Evolutionary conservation across 2,329 filamentous ascomycete species (phyloP).

Genomic region (Keithomyces neogunnii): DNA sequence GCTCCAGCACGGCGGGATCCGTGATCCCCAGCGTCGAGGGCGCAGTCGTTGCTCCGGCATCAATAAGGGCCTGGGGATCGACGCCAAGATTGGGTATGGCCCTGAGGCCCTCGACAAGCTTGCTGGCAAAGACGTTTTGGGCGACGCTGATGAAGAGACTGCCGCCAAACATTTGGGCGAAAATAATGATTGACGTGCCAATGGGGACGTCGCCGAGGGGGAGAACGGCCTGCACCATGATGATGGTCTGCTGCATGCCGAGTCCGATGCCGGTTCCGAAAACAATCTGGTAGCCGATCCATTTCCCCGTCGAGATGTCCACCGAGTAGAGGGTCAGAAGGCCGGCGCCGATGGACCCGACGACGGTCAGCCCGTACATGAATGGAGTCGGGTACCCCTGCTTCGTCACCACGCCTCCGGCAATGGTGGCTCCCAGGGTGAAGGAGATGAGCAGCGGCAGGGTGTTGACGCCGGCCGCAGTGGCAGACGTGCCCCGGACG

Average conservation of each 20-base stretch:
- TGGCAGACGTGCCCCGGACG: conserved; percentile 30
- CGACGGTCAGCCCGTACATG: conserved; percentile 27
- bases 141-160: conserved; percentile 39
- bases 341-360: conserved; percentile 28
- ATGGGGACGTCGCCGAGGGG: conserved; percentile 18
- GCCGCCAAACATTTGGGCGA: conserved; percentile 29
- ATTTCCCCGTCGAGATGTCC: conserved; percentile 24
- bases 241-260: conserved; percentile 29
- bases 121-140: conserved; percentile 41
- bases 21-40: too few relatives aligned
- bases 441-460: conserved; percentile 30
- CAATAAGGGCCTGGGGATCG: conserved; percentile 22
- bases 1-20: too few relatives aligned
- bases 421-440: conserved; percentile 16
- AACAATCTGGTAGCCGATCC: conserved; percentile 37
- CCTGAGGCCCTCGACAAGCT: conserved; percentile 29
- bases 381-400: conserved; percentile 37
- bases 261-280: conserved; percentile 30
- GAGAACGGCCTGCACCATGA: conserved; percentile 27
- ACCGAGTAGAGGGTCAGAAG: conserved; percentile 32
- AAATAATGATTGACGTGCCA: conserved; percentile 13
- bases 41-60: conserved; percentile 24
- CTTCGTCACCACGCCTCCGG: conserved; percentile 22
- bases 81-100: conserved; percentile 24
- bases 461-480: conserved; percentile 32